Evolutionary conservation across 202 grass and related monocot genomes (phyloP).

Genomic region (Carex arenaria): DNA sequence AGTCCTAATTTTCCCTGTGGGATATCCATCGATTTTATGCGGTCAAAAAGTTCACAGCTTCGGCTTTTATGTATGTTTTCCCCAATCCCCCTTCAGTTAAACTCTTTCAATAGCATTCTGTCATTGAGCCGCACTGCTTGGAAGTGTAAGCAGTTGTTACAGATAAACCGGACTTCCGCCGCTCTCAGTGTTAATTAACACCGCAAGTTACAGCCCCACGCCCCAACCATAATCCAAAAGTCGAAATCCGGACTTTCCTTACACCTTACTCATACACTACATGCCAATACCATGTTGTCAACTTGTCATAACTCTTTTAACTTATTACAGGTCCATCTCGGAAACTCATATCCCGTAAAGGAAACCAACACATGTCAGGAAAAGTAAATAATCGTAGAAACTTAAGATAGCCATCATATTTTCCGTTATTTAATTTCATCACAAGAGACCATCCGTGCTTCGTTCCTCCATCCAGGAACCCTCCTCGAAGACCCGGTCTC

Average conservation of each 20-base stretch:
- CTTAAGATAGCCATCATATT: neutral
- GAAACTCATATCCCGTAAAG: neutral
- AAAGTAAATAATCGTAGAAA: neutral
- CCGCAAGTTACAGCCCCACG: neutral
- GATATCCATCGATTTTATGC: neutral
- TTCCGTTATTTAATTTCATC: neutral
- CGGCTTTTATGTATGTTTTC: neutral
- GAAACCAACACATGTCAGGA: neutral
- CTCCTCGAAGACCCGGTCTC: neutral
- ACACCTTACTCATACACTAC: neutral
- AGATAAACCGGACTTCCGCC: neutral
- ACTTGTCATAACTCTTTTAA: too few species aligned
- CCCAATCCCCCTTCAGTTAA: neutral
- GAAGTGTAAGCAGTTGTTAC: neutral
- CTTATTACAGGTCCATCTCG: neutral
- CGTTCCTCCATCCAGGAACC: neutral
- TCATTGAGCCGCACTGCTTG: neutral
- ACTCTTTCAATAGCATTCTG: neutral
- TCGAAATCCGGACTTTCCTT: neutral
- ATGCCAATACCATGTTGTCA: neutral
- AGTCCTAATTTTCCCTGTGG: too few species aligned
- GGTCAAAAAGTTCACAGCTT: neutral
- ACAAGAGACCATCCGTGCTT: neutral
- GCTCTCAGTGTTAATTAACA: neutral
- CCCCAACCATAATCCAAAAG: neutral